Base-by-base conservation (phyloP, 2,329 filamentous ascomycete species). In the Colletotrichum musicola region DNA sequence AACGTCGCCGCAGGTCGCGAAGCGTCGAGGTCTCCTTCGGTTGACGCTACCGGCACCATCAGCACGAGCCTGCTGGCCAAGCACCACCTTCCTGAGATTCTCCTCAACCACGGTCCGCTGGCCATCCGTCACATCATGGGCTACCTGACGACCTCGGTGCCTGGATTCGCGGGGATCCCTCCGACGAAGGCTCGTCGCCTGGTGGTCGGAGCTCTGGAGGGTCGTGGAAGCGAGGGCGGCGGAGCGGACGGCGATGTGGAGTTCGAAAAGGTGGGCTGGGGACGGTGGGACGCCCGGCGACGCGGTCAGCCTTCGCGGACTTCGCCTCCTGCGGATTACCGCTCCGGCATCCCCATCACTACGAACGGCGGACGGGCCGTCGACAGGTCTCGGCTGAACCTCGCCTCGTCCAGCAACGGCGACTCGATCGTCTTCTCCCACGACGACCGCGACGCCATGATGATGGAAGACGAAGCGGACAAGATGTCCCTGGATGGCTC, bases 221-320 rank as follows among this genome's bases (percentile, higher is more conserved):
- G 93, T 74, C 91, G 93, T 74, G 87, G 87, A 71, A 80, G 81
- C 63, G 86, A 89, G 72, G 86, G 86, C 68, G 89, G 89, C 70
- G 88, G 88, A 64, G 77, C 87, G 70, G 85, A 90, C 71, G 90
- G 91, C 72, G 90, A 93, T 73, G 91, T 96, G 75, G 87, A 91
- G 77, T 98, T 97, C 77, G 93, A 97, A 80, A 98, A 98, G 85
- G 94, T 98, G 68, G 95, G 95, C 76, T 98, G 95, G 95, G 96
- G 96, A 68, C 90, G 94, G 73, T 99, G 95, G 95, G 93, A 97
- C 80, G 96, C 95, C 70, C 90, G 90, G 77, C 86, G 89, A 77
- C 89, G 89, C 74, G 93, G 91, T 62, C 88, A 93, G 70, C 82
- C 86, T 50, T 74, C 82, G 70, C 83, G 85, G 72, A 83, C 78